Evolutionary conservation across 257 asterid genomes (phyloP).

Genomic region (Solanum sejunctum): DNA sequence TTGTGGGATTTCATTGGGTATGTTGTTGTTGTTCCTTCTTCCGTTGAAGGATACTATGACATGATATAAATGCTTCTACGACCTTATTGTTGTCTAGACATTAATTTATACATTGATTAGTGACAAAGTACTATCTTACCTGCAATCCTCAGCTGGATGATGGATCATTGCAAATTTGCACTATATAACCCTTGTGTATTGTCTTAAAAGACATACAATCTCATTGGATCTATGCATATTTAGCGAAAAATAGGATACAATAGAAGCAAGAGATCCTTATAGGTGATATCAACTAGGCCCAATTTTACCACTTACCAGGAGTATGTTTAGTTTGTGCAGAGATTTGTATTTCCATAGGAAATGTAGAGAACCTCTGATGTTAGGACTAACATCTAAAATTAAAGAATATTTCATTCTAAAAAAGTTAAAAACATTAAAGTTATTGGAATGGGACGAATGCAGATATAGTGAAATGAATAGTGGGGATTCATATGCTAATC

Average conservation of each 20-base stretch:
- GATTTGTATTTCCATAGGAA: neutral
- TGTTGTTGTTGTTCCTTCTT: too few relatives aligned
- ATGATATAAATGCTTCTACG: neutral
- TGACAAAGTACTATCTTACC: neutral
- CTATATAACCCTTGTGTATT: neutral
- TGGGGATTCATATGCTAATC: neutral
- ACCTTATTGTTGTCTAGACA: neutral
- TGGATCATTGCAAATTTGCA: neutral
- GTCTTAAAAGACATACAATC: neutral
- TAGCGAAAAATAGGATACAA: neutral
- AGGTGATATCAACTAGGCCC: neutral
- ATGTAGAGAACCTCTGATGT: neutral
- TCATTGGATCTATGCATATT: neutral
- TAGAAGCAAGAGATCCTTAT: neutral
- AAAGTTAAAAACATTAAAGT: neutral
- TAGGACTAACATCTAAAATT: neutral
- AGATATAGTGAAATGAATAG: neutral
- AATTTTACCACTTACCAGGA: neutral
- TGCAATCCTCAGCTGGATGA: neutral
- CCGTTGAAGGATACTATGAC: neutral
- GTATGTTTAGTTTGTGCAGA: neutral
- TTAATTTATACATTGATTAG: neutral
- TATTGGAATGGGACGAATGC: neutral
- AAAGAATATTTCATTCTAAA: neutral
- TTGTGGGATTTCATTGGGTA: too few relatives aligned